Conservation (phyloP, 2,329 filamentous ascomycete genomes). For the Chrysoporthe austroafricana region DNA sequence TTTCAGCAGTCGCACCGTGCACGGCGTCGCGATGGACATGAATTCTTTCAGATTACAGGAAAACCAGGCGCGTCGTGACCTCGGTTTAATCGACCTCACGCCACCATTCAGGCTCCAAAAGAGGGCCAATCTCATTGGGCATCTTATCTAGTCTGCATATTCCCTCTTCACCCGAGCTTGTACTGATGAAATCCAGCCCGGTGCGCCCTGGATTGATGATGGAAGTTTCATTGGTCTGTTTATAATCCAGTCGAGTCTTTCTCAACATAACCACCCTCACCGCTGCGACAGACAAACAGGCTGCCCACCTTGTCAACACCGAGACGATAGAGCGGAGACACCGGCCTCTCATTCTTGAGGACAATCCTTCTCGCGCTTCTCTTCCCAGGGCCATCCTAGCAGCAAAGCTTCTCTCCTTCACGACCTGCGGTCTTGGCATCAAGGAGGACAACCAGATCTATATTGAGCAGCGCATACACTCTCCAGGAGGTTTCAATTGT, state of each 20-base stretch:
- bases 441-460: neutral
- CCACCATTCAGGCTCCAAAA: neutral
- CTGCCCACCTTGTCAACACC: neutral
- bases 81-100: neutral
- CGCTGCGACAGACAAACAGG: neutral
- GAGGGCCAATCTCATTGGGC: neutral
- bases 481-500: neutral
- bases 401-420: neutral
- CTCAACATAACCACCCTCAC: neutral
- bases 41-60: slow-evolving; percentile 12
- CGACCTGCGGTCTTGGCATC: neutral
- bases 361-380: neutral
- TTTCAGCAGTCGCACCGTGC: slow-evolving; percentile 1
- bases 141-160: neutral
- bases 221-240: slow-evolving; percentile 11
- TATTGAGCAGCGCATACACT: neutral
- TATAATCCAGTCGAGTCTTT: slow-evolving; percentile 6
- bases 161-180: neutral
- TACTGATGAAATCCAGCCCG: slow-evolving; percentile 9
- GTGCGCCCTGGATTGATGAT: slow-evolving; percentile 3
- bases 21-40: slow-evolving; percentile 15
- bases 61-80: slow-evolving; percentile 7
- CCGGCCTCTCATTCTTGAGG: neutral
- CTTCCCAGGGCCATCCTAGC: neutral
- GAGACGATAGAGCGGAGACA: neutral